phyloP scores from a whole-genome alignment of 1,139 yeast species.

The Saccharomyces hybrid region DNA sequence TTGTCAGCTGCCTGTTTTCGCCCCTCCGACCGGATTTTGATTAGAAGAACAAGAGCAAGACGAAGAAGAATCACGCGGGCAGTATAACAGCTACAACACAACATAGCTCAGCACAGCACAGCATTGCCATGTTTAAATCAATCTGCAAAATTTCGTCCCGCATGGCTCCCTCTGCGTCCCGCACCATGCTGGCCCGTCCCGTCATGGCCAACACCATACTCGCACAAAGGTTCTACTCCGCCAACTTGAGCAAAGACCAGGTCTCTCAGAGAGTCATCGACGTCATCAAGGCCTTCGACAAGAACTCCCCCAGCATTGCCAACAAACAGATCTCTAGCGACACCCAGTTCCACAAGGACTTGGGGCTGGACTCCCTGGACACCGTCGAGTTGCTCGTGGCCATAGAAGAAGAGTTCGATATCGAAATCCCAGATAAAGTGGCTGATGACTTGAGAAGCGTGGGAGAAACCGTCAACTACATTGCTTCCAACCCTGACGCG shows the following conservation, averaged over 20 bases:
- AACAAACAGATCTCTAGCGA: constrained; percentile 25
- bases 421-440: constrained; percentile 58
- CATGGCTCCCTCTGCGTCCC: background rate
- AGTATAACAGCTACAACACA: background rate
- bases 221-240: constrained; percentile 4
- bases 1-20: background rate
- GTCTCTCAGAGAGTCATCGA: constrained; percentile 21
- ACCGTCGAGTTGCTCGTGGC: constrained; percentile 68
- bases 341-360: constrained; percentile 38
- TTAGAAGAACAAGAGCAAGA: background rate
- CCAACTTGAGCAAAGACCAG: constrained; percentile 2
- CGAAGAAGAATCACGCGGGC: background rate
- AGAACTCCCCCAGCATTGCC: constrained; percentile 16
- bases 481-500: constrained; percentile 36
- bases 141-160: background rate
- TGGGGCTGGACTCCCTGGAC: constrained; percentile 65
- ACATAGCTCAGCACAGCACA: background rate
- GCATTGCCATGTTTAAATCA: background rate
- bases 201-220: background rate
- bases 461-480: constrained; percentile 60
- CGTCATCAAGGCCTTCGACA: constrained; percentile 29
- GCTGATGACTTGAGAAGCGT: constrained; percentile 65
- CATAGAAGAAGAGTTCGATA: constrained; percentile 63
- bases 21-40: background rate
- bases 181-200: background rate